phyloP scores from a whole-genome alignment of 768 basidiomycete species.

The Crassisporium funariophilum region DNA sequence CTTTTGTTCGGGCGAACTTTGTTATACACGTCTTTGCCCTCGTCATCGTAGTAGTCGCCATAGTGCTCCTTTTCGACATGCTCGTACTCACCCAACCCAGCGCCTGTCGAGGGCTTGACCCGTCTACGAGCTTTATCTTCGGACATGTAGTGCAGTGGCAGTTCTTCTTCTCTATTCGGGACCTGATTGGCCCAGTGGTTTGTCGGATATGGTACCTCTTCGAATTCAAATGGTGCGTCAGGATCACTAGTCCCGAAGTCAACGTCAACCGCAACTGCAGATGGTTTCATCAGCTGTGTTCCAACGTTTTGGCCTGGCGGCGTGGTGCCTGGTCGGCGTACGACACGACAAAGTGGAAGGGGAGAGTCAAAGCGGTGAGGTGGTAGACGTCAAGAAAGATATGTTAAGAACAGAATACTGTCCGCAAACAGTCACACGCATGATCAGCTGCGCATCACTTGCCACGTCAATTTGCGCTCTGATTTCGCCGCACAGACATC shows the following conservation, averaged over 20 bases:
- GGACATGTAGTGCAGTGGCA: slow-evolving; percentile 53
- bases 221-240: slow-evolving; percentile 69
- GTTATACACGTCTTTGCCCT: slow-evolving; percentile 54
- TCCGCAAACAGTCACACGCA: slow-evolving; percentile 20
- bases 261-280: slow-evolving; percentile 65
- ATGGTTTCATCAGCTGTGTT: slow-evolving; percentile 56
- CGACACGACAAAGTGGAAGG: slow-evolving; percentile 7
- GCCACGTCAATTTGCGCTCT: slow-evolving; percentile 34
- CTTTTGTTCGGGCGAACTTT: slow-evolving; percentile 43
- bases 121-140: slow-evolving; percentile 70
- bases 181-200: slow-evolving; percentile 28
- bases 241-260: slow-evolving; percentile 57
- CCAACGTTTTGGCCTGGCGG: slow-evolving; percentile 8
- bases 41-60: slow-evolving; percentile 42
- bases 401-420: slow-evolving; percentile 3
- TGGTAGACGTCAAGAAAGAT: slow-evolving; percentile 4
- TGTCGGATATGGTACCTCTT: slow-evolving; percentile 65
- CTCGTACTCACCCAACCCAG: slow-evolving; percentile 19
- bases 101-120: slow-evolving; percentile 28
- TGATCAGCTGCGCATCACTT: slow-evolving; percentile 31
- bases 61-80: slow-evolving; percentile 28
- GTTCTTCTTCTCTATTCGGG: slow-evolving; percentile 39
- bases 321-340: slow-evolving; percentile 18
- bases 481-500: too few relatives aligned
- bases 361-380: slow-evolving; percentile 5